phyloP scores from a whole-genome alignment of 805 yeast genomes.

The Saturnispora serradocipensis region DNA sequence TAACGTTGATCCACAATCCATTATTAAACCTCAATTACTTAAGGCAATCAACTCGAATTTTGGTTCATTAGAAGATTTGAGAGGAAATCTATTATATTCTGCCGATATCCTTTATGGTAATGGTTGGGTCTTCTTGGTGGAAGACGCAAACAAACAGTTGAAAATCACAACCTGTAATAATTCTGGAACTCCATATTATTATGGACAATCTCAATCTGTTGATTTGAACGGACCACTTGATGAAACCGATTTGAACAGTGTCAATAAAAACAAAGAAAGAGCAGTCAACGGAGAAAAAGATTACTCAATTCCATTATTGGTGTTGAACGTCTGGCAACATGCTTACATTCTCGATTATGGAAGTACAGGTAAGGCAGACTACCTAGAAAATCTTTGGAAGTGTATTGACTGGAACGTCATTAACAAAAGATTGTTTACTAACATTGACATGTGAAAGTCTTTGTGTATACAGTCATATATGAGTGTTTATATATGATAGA shows the following conservation, averaged over 20 bases:
- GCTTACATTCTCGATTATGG: slow-evolving; percentile 87
- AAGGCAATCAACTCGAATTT: slow-evolving; percentile 30
- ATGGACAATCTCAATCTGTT: slow-evolving; percentile 56
- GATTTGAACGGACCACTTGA: slow-evolving; percentile 71
- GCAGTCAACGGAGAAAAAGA: slow-evolving; percentile 35
- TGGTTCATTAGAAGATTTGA: slow-evolving; percentile 42
- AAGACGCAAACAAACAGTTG: slow-evolving; percentile 50
- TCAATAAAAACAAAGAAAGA: slow-evolving; percentile 28
- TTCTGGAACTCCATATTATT: slow-evolving; percentile 71
- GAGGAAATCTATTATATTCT: slow-evolving; percentile 37
- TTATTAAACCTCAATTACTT: slow-evolving; percentile 20
- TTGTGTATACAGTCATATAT: background rate
- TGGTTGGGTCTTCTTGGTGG: slow-evolving; percentile 73
- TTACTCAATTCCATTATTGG: slow-evolving; percentile 65
- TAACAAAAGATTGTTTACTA: slow-evolving; percentile 31
- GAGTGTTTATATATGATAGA: background rate
- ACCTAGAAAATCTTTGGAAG: slow-evolving; percentile 67
- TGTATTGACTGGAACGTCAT: slow-evolving; percentile 80
- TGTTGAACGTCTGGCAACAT: slow-evolving; percentile 79
- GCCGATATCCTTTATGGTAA: slow-evolving; percentile 51
- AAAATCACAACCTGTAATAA: slow-evolving; percentile 50
- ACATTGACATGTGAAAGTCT: slow-evolving; percentile 9
- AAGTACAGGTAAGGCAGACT: slow-evolving; percentile 60
- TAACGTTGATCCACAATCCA: slow-evolving; percentile 14
- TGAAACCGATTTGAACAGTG: slow-evolving; percentile 42